phyloP scores from a whole-genome alignment of 345 rosid genomes.

The Murraya koenigii region DNA sequence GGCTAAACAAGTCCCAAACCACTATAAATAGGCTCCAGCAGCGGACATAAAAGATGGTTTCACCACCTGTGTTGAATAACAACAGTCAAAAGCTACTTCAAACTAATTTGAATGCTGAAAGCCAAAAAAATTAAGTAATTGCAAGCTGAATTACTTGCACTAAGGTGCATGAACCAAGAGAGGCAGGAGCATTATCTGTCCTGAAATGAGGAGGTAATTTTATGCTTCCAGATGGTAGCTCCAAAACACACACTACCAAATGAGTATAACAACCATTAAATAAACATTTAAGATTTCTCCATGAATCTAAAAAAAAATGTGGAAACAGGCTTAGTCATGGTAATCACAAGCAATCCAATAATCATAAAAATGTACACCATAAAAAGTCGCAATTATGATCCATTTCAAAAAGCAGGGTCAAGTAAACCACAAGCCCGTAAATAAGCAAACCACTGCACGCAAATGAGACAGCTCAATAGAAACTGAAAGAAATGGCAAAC shows the following conservation, averaged over 20 bases:
- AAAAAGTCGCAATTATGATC: background rate
- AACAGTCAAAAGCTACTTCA: conserved; percentile 2
- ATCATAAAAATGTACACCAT: background rate
- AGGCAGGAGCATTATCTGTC: background rate
- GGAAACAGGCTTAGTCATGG: background rate
- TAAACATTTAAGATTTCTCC: background rate
- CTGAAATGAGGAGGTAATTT: background rate
- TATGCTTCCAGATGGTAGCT: background rate
- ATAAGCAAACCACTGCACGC: background rate
- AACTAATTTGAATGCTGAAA: background rate
- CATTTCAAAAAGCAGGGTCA: background rate
- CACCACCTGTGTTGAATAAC: conserved; percentile 1
- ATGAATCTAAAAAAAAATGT: background rate
- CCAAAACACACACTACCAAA: background rate
- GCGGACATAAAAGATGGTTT: background rate
- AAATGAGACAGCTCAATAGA: background rate
- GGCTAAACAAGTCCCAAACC: conserved; percentile 4
- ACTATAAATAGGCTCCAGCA: conserved; percentile 1
- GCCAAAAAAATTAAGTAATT: background rate
- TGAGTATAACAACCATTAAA: background rate
- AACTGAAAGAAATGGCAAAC: background rate
- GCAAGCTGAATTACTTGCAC: background rate
- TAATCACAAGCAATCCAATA: background rate
- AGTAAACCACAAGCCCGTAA: too few relatives aligned
- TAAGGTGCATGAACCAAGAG: background rate